A percentile compares a stretch with the other conserved stretches of the same genome.
These are phyloP conservation scores for Ogataea nitratoaversa DNA, from an alignment of 805 yeast species.

Conservation along the genomic window DNA sequence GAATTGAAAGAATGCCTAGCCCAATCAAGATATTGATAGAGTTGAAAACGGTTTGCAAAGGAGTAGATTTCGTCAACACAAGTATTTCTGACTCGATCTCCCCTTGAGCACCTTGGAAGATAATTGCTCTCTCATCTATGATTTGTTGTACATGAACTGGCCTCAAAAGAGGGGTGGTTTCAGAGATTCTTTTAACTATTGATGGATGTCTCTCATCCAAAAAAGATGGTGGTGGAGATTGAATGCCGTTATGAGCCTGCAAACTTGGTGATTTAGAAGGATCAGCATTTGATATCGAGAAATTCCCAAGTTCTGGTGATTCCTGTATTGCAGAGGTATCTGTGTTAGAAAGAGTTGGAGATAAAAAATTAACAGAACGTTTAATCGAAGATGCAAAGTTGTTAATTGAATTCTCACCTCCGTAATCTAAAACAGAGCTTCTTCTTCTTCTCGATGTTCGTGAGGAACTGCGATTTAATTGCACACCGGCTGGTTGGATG, in stretches of 20 bases:
- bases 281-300: not conserved
- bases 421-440: slow-evolving; percentile 32
- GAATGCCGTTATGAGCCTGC: not conserved
- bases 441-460: too few relatives aligned
- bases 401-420: slow-evolving; percentile 34
- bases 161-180: slow-evolving; percentile 1
- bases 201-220: not conserved
- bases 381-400: slow-evolving; percentile 34
- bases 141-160: slow-evolving; percentile 1
- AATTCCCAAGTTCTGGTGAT: not conserved
- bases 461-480: too few relatives aligned
- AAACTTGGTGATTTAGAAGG: not conserved
- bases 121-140: slow-evolving; percentile 3
- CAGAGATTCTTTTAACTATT: not conserved
- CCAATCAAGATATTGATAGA: slow-evolving; percentile 76
- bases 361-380: slow-evolving; percentile 28
- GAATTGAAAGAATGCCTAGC: slow-evolving; percentile 68
- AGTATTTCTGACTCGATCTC: slow-evolving; percentile 5
- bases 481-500: too few relatives aligned
- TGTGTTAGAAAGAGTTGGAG: slow-evolving; percentile 19
- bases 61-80: slow-evolving; percentile 47
- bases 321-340: not conserved
- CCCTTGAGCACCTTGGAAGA: slow-evolving; percentile 8
- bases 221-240: not conserved
- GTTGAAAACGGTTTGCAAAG: slow-evolving; percentile 72